Base-by-base conservation (phyloP, 129 eudicot genomes). In the Saussurea involucrata region DNA sequence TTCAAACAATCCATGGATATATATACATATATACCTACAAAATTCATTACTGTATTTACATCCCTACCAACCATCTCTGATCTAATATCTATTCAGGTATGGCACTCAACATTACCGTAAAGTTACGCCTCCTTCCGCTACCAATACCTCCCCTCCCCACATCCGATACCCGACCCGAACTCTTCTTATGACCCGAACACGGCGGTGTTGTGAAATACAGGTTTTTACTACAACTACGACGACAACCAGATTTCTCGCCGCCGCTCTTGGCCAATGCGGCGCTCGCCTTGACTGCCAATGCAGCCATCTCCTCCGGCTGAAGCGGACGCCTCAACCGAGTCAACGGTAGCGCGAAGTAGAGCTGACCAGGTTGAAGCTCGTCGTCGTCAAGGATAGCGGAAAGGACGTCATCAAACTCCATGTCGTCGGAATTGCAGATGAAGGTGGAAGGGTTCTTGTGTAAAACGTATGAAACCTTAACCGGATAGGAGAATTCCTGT, bases 301-400 rank as follows among this genome's bases (percentile, higher is more conserved):
- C 98, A 4, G 98, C 98, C 98, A 92, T 92, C 72, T 92, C 96
- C 81, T 92, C 94, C 57, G 93, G 87, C 81, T 55, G 82, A 10
- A 92, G 85, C 46, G 86, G 96, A 6, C 71, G 80, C 18, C 72
- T 72, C 42, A 90, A 72, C 76, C 85, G 81, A 61, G 49, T 83
- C 78, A 88, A 40, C 68, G 96, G 98, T 28, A 92, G 73, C 18
- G 83, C 90, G 36, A 92, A 92, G 75, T 92, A 92, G 0, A 92
- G 72, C 78, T 90, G 93, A 2, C 96, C 98, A 1, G 82, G 90
- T 18, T 86, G 87, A 2, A 92, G 90, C 68, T 74, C 85, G 3
- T 86, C 96, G 12, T 90, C 87, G 29, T 84, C 96, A 24, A 85
- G 66, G 4, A 92, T 64, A 4, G 97, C 88, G 13, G 86, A 76